phyloP scores from a whole-genome alignment of 306 rosid genomes.

The Cajanus cajan region DNA sequence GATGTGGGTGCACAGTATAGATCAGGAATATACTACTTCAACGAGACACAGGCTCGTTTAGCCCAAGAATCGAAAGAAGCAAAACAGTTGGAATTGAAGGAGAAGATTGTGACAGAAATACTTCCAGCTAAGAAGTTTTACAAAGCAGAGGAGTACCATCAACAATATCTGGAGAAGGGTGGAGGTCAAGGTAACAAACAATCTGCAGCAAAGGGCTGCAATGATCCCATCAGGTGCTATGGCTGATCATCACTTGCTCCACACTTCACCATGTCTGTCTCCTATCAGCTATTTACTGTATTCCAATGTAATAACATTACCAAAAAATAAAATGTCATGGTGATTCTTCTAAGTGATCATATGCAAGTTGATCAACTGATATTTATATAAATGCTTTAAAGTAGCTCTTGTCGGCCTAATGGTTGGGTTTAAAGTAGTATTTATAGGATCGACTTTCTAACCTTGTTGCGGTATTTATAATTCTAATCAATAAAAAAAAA shows the following conservation, averaged over 20 bases:
- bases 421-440: too few relatives aligned
- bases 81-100: constrained; percentile 54
- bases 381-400: not conserved
- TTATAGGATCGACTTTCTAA: too few relatives aligned
- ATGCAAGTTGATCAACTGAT: not conserved
- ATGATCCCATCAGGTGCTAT: constrained; percentile 81
- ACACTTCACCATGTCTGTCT: not conserved
- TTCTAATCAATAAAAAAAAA: too few relatives aligned
- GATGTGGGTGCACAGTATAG: constrained; percentile 85
- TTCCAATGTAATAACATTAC: not conserved
- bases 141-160: constrained; percentile 93
- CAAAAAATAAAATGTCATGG: not conserved
- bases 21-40: constrained; percentile 84
- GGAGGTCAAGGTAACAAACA: constrained; percentile 61
- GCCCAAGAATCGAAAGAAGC: constrained; percentile 79
- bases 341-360: not conserved
- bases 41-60: constrained; percentile 56
- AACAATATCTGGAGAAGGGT: constrained; percentile 88
- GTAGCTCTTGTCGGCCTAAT: too few relatives aligned
- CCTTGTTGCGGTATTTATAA: too few relatives aligned
- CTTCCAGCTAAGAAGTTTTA: constrained; percentile 81
- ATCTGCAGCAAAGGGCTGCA: constrained; percentile 79
- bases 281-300: not conserved
- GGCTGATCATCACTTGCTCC: constrained; percentile 40
- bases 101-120: constrained; percentile 71